These are phyloP conservation scores for Capsicum chinense DNA, from an alignment of 257 asterid species.

Conservation along the genomic window DNA sequence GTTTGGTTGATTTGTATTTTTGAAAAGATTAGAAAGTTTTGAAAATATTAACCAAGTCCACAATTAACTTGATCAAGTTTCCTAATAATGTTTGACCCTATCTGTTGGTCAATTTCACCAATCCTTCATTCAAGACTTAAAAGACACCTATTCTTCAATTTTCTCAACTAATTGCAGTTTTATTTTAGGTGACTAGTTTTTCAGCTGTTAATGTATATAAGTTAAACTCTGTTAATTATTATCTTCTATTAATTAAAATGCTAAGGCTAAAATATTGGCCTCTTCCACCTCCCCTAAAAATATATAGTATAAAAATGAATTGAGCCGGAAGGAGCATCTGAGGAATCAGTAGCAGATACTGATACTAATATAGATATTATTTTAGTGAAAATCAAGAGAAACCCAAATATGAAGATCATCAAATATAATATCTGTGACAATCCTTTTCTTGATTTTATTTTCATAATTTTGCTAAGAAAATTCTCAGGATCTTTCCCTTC, in stretches of 20 bases:
- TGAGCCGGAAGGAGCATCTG: neutral
- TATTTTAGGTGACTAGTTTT: neutral
- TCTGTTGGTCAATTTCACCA: too few species aligned
- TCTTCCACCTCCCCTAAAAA: neutral
- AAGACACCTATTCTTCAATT: too few species aligned
- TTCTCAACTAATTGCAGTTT: neutral
- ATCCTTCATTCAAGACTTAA: too few species aligned
- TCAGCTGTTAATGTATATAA: too few species aligned
- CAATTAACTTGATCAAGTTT: too few species aligned
- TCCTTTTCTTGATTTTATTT: neutral
- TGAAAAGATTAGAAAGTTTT: too few species aligned
- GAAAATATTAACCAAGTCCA: too few species aligned
- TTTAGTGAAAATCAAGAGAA: neutral
- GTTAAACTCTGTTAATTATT: neutral
- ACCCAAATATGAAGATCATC: conserved; percentile 38
- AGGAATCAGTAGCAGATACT: neutral
- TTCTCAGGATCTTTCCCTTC: neutral
- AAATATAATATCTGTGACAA: conserved; percentile 55
- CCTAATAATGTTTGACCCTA: too few species aligned
- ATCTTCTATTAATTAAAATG: neutral
- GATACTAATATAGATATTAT: neutral
- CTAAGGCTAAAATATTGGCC: neutral
- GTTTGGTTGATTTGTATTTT: too few species aligned
- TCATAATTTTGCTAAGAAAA: neutral
- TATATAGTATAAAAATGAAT: neutral